phyloP scores from a whole-genome alignment of 2,329 filamentous ascomycete genomes.

The Phaeosphaeriaceae sp. region DNA sequence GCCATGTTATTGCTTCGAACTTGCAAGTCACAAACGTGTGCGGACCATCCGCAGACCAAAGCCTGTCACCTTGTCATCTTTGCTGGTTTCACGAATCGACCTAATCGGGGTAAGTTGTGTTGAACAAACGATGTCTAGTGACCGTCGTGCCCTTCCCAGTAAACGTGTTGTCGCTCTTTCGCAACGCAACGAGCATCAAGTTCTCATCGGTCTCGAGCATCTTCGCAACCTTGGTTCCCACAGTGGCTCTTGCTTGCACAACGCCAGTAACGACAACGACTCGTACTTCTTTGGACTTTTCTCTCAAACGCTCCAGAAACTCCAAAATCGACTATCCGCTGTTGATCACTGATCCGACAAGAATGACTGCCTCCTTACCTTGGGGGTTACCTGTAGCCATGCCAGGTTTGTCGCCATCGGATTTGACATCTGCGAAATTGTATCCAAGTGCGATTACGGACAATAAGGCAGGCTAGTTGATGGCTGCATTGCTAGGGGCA shows the following conservation, averaged over 20 bases:
- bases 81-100: background rate
- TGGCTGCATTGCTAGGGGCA: too few relatives aligned
- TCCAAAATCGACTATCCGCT: background rate
- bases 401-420: too few relatives aligned
- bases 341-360: background rate
- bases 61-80: too few relatives aligned
- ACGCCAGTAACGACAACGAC: conserved; percentile 51
- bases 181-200: conserved; percentile 57
- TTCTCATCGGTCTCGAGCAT: conserved; percentile 4
- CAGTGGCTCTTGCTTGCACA: conserved; percentile 53
- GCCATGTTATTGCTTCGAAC: too few relatives aligned
- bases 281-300: background rate
- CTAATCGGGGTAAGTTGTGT: conserved; percentile 57
- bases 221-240: background rate
- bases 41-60: too few relatives aligned
- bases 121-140: conserved; percentile 67
- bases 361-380: background rate
- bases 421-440: background rate
- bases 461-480: too few relatives aligned
- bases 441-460: too few relatives aligned
- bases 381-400: background rate
- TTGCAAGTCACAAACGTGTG: too few relatives aligned
- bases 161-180: conserved; percentile 64
- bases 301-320: background rate
- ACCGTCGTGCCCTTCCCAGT: conserved; percentile 61